Evolutionary conservation across 2,329 filamentous ascomycete species (phyloP), one percentile per base, ranked within the genome.

Genomic region (Cladosporium halotolerans): DNA sequence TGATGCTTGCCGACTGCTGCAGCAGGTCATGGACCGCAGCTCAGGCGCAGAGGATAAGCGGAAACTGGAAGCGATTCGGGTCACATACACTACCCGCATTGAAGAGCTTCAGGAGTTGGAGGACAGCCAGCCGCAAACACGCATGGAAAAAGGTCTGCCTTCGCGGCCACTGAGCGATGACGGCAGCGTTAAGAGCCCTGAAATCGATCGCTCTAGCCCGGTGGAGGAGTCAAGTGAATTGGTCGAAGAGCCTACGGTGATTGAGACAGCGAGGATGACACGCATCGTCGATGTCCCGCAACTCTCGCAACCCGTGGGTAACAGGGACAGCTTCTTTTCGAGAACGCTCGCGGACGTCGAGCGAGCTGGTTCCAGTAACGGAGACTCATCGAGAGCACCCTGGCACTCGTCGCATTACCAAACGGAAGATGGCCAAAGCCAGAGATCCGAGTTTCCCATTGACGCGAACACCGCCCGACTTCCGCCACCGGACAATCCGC

Each of bases 41-140:
- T 84, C 84, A 9, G 89, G 85, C 6, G 85, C 91, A 33, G 90
- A 96, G 50, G 93, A 99, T 65, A 84, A 85, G 69, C 85, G 83
- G 60, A 97, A 97, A 70, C 77, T 99, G 19, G 89, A 96, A 66
- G 88, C 89, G 47, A 97, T 99, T 74, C 85, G 89, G 64, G 83
- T 86, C 59, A 96, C 92, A 1, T 99, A 99, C 69, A 89, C 86
- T 48, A 89, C 85, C 54, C 85, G 93, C 52, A 95, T 97, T 61
- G 84, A 86, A 45, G 93, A 99, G 68, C 76, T 99, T 39, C 82
- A 87, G 62, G 83, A 85, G 58, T 81, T 93, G 64, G 76, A 83
- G n/a, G 63, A 66, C 18, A 71, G 70, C 68, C 78, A 69, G 64
- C 77, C 60, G 16, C 39, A 56, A 16, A 60, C 57, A 61, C 45